Conservation (phyloP, 768 basidiomycete genomes). For the Mycena crocata region DNA sequence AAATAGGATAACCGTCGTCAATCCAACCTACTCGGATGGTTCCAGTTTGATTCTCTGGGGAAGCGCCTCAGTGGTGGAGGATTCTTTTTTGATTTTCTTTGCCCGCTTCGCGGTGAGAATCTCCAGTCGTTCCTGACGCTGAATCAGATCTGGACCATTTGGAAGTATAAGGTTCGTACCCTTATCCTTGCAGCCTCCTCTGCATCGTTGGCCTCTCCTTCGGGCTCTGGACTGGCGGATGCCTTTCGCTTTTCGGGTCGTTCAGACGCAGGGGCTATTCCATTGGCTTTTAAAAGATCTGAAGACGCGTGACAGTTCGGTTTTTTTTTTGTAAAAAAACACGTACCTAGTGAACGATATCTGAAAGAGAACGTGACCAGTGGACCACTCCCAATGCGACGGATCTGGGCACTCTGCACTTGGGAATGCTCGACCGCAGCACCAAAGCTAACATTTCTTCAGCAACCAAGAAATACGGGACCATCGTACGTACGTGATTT, state of each 20-base stretch:
- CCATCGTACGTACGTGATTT: constrained; percentile 16
- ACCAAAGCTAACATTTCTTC: constrained; percentile 19
- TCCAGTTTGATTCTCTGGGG: constrained; percentile 1
- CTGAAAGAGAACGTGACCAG: constrained; percentile 29
- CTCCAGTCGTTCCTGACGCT: constrained; percentile 1
- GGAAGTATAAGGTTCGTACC: neutral
- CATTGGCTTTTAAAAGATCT: constrained; percentile 22
- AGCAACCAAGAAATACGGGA: neutral
- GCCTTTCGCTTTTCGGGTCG: constrained; percentile 24
- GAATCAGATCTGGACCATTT: neutral
- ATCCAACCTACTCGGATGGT: too few relatives aligned
- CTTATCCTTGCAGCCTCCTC: constrained; percentile 19
- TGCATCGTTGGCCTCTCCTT: constrained; percentile 5
- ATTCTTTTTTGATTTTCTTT: constrained; percentile 8
- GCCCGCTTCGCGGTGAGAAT: constrained; percentile 13
- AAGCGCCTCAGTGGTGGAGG: neutral
- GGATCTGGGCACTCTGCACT: constrained; percentile 22
- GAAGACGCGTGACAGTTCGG: neutral
- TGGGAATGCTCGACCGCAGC: constrained; percentile 17
- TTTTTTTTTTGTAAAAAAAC: neutral
- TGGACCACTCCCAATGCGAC: constrained; percentile 14
- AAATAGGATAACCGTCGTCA: too few relatives aligned
- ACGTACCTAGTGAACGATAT: constrained; percentile 26
- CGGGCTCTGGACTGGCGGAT: constrained; percentile 18
- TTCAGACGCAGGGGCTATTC: constrained; percentile 12